Conservation (phyloP, 352 stramenopile species). For the Phytophthora fragariae region DNA sequence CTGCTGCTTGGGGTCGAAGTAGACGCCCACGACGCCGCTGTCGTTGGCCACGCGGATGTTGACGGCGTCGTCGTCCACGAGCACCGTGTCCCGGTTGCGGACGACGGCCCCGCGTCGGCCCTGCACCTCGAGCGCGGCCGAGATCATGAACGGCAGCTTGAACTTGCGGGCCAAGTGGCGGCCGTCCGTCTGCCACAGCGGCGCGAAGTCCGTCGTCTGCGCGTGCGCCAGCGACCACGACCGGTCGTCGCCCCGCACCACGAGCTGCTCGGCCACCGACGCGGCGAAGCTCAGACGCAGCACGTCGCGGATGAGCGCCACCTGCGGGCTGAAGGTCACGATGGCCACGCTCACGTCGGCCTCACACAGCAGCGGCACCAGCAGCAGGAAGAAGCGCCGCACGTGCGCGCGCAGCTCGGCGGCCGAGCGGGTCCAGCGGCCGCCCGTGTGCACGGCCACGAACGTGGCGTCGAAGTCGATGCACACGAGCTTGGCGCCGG, state of each 20-base stretch:
- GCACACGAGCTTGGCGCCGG: slow-evolving; percentile 71
- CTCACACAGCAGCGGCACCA: slow-evolving; percentile 61
- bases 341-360: slow-evolving; percentile 65
- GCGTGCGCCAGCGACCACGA: slow-evolving; percentile 63
- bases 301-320: slow-evolving; percentile 68
- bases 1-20: slow-evolving; percentile 64
- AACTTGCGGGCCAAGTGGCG: slow-evolving; percentile 69
- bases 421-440: slow-evolving; percentile 56
- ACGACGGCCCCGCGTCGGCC: slow-evolving; percentile 33
- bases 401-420: slow-evolving; percentile 56
- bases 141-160: slow-evolving; percentile 84
- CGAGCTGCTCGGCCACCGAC: slow-evolving; percentile 46
- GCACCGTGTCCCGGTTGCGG: slow-evolving; percentile 71
- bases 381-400: slow-evolving; percentile 66
- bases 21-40: slow-evolving; percentile 74
- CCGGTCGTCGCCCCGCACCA: slow-evolving; percentile 70
- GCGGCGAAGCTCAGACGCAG: slow-evolving; percentile 58
- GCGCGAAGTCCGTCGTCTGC: slow-evolving; percentile 58
- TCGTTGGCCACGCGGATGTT: slow-evolving; percentile 82
- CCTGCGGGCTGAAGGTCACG: slow-evolving; percentile 85
- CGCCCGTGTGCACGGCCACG: slow-evolving; percentile 78
- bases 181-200: slow-evolving; percentile 60
- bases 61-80: slow-evolving; percentile 82
- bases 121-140: slow-evolving; percentile 59
- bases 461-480: slow-evolving; percentile 90